Base-by-base conservation (phyloP, 2,329 filamentous ascomycete genomes). In the Fusarium domesticum region DNA sequence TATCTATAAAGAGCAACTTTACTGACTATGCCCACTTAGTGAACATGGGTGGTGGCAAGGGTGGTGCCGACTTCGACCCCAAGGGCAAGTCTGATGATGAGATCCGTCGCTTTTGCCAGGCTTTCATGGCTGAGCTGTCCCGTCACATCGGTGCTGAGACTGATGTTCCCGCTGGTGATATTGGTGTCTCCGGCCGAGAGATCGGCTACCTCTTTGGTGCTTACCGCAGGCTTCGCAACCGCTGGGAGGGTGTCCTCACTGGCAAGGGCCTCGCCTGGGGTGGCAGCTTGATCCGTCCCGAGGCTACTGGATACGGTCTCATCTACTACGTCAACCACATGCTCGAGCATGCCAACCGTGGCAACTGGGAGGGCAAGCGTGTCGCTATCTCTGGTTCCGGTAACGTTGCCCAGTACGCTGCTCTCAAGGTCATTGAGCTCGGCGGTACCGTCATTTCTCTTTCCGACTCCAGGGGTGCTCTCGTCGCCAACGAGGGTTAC, bases 1-100 rank as follows among this genome's bases (percentile, higher is more conserved):
- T 14, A 7, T 23, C 30, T 43, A 20, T 19, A 20, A 38, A 44
- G 33, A 18, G 37, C 42, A 18, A n/a, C 38, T 28, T 53, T 38
- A 32, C 50, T 56, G 45, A 59, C 47, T 43, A 41, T 46, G 32
- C 6, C 18, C 30, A 46, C 16, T 18, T 43, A 70, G 68, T 69
- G 76, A 70, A 64, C 62, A 96, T 98, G 84, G 93, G 93, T 57
- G 93, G 93, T 75, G 93, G 87, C 65, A 97, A 97, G 78, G 93
- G 93, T 74, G 93, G 93, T 64, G 85, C 92, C 69, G 93, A 97
- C 78, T 97, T 98, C 70, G 90, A 97, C 74, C 93, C 93, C 70
- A 98, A 97, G 83, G 91, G 90, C 76, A 97, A 96, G 82, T 87
- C 85, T 43, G 91, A 98, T 74, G 87, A 83, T 69, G 93, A 97